Evolutionary conservation across 495 filamentous ascomycete genomes (phyloP), one percentile per base, ranked within the genome.

Genomic region (Ramalina intermedia): DNA sequence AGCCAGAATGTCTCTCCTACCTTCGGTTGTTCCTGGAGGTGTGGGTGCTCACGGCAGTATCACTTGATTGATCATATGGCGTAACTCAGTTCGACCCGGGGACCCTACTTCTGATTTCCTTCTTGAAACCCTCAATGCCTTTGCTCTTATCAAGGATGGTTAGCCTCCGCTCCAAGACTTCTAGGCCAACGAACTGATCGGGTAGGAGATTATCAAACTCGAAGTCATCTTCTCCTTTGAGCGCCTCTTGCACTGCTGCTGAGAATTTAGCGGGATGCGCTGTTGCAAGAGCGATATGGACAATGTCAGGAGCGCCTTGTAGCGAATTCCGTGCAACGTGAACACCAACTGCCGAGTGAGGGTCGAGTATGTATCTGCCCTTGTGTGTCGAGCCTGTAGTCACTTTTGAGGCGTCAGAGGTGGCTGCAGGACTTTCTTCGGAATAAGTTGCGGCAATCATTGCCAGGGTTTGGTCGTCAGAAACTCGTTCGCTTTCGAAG

Each of bases 191-290:
- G 56, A 95, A 84, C 64, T 94, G 84, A 47, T 75, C 60, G 6
- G 90, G 89, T 43, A 93, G 69, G 4, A 94, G 81, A 38, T 78
- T 68, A 38, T 79, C 68, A 59, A 93, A 94, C 42, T 72, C 69
- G 54, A 87, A 96, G 0, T 70, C 75, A 6, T 67, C 54, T 62
- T 82, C 71, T 18, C 70, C 74, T 21, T 75, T 72, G 63, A 96
- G 65, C 1, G 88, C 87, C 35, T 79, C 55, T 49, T 82, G 75
- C 4, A 96, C 88, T 0, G 84, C 87, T 41, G 74, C 72, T 9
- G 78, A 76, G 60, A 96, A 96, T 64, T 96, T 96, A 37, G 89
- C 90, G 3, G 90, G 90, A 67, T 96, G 90, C 8, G 89, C 89
- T 2, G 90, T 96, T 5, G 85, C 83, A 5, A 96, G 76, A 3